Evolutionary conservation across 78 protist genomes (phyloP).

Genomic region (Paulinella micropora): DNA sequence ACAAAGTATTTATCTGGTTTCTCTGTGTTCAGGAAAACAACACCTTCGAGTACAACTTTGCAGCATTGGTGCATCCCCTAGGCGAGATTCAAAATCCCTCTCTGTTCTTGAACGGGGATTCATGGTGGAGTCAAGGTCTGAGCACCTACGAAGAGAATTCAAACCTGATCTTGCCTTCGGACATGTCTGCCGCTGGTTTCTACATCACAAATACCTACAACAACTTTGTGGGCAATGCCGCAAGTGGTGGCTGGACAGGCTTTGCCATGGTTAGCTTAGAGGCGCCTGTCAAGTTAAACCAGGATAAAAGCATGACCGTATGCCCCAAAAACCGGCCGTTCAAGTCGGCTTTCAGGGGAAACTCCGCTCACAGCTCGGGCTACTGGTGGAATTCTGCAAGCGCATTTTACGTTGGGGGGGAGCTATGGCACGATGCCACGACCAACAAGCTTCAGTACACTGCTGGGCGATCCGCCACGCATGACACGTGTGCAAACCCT

Average conservation of each 20-base stretch:
- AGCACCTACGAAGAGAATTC: not conserved
- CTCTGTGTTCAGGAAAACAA: slow-evolving; percentile 25
- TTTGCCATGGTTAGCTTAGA: slow-evolving; percentile 42
- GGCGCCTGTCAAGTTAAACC: slow-evolving; percentile 28
- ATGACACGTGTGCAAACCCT: not conserved
- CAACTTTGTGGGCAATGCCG: slow-evolving; percentile 47
- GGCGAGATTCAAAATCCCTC: no score
- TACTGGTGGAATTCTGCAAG: no score
- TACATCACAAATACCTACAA: slow-evolving; percentile 56
- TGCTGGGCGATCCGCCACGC: not conserved
- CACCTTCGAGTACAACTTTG: slow-evolving; percentile 30
- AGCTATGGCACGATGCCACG: no score
- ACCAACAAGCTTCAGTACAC: no score
- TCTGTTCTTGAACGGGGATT: no score
- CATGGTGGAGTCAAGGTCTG: not conserved
- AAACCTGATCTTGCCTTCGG: slow-evolving; percentile 44
- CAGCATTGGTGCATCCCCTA: not conserved
- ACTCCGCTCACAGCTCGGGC: slow-evolving; percentile 44
- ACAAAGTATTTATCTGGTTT: no score
- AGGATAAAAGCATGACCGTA: not conserved
- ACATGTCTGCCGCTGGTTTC: slow-evolving; percentile 41
- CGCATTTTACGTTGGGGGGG: no score
- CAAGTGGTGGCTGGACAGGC: slow-evolving; percentile 61
- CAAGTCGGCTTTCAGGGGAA: slow-evolving; percentile 45
- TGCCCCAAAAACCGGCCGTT: slow-evolving; percentile 29